Base-by-base conservation (phyloP, 169 alveolate species). In the Eimeria necatrix region DNA sequence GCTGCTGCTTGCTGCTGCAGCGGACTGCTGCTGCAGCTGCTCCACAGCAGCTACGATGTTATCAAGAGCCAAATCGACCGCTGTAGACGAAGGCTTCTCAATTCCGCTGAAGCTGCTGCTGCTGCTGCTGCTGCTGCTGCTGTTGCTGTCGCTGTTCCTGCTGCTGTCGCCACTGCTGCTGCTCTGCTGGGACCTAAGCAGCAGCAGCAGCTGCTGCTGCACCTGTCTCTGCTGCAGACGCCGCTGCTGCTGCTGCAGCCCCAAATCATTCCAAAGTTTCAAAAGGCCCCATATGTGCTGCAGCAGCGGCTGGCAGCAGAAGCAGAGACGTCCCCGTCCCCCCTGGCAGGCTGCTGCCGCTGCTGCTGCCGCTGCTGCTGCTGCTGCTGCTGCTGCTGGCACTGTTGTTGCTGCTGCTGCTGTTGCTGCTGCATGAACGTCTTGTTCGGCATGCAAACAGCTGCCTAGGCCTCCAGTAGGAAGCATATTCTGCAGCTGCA, bases 1-100 rank as follows among this genome's bases (percentile, higher is more conserved):
- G 83, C 83, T 4, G 85, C 85, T 26, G 80, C 51, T 48, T 70
- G 80, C 80, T 70, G 80, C 46, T 74, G 85, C 85, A 14, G 71
- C 49, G 24, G 49, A 18, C 59, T 74, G 85, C 85, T 46, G 85
- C 85, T 41, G 61, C 60, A 46, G 26, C 85, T 74, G 85, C 59
- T 70, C 51, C 48, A 26, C 80, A n/a, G 41, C 80, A 24, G 80
- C 80, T 20, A 56, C 64, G 8, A 14, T 9, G 20, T 9, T 56
- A 14, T 14, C 14, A 9, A 9, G 64, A 56, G 64, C 64, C 64
- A 14, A 14, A 14, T 9, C 20, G 14, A 14, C 64, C 64, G 64
- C 64, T 56, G 14, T 8, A 14, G 64, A 56, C 8, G 64, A 14
- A 56, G 64, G 14, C 64, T 56, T 14, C 20, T 8, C 8, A 56